Conservation (phyloP, 192 early-diverging fungal genomes). For the Umbelopsis ramanniana region DNA sequence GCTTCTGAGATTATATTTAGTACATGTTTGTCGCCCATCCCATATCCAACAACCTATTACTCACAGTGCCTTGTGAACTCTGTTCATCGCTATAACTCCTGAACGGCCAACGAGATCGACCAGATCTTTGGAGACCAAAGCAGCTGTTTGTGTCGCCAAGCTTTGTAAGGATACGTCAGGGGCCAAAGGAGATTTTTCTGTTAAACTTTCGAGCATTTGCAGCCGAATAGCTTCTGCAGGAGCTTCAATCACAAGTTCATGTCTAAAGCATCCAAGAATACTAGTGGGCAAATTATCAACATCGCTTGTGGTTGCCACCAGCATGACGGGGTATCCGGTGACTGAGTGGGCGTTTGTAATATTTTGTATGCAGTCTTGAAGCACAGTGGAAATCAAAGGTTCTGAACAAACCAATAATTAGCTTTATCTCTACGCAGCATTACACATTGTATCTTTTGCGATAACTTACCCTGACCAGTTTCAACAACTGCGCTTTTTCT, state of each 20-base stretch:
- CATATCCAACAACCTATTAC: not conserved
- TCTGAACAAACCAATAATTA: slow-evolving; percentile 32
- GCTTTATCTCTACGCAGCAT: not conserved
- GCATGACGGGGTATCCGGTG: slow-evolving; percentile 73
- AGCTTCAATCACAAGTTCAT: slow-evolving; percentile 71
- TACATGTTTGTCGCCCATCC: not conserved
- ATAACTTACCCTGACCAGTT: slow-evolving; percentile 55
- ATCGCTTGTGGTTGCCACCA: slow-evolving; percentile 78
- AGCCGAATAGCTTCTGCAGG: slow-evolving; percentile 72
- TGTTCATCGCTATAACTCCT: slow-evolving; percentile 64
- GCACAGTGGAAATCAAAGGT: slow-evolving; percentile 56
- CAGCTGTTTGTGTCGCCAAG: slow-evolving; percentile 91
- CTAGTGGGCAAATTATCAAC: slow-evolving; percentile 80
- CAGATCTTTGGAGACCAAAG: slow-evolving; percentile 86
- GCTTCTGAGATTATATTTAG: slow-evolving; percentile 16
- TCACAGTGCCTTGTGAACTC: slow-evolving; percentile 55
- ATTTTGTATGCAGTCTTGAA: slow-evolving; percentile 63
- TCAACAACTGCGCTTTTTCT: slow-evolving; percentile 61
- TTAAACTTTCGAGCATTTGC: slow-evolving; percentile 65
- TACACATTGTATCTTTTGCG: no score
- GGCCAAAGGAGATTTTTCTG: slow-evolving; percentile 59
- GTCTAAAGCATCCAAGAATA: slow-evolving; percentile 78
- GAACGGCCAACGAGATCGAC: slow-evolving; percentile 77
- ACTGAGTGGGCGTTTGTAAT: slow-evolving; percentile 42
- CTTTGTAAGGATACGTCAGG: slow-evolving; percentile 76